These are phyloP conservation scores for Saccharomycopsis fermentans DNA, from an alignment of 805 yeast genomes.

Conservation along the genomic window DNA sequence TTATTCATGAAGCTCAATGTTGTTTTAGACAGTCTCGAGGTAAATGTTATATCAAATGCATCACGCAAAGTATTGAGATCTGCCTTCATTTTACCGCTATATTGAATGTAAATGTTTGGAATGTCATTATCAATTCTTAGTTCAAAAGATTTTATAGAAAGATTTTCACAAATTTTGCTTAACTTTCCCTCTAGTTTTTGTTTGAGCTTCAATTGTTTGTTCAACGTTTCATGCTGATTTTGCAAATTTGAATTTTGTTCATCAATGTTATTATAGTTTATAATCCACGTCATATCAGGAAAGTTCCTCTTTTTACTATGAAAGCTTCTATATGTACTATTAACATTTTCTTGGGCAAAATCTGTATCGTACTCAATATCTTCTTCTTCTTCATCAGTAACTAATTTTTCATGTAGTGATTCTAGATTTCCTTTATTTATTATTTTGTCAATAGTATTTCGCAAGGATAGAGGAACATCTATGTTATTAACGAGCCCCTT, in stretches of 20 bases:
- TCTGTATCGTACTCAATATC: slow-evolving; percentile 14
- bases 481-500: slow-evolving; percentile 23
- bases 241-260: slow-evolving; percentile 21
- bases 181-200: slow-evolving; percentile 17
- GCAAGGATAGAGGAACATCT: slow-evolving; percentile 31
- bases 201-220: slow-evolving; percentile 23
- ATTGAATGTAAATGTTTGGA: slow-evolving; percentile 17
- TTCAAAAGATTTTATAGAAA: slow-evolving; percentile 11
- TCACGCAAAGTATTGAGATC: slow-evolving; percentile 2
- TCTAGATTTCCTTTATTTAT: slow-evolving; percentile 31
- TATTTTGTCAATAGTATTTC: slow-evolving; percentile 32
- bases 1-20: slow-evolving; percentile 35
- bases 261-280: slow-evolving; percentile 26
- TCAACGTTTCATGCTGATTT: slow-evolving; percentile 28
- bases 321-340: background rate
- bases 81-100: slow-evolving; percentile 7
- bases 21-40: slow-evolving; percentile 20
- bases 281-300: slow-evolving; percentile 26
- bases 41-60: slow-evolving; percentile 19
- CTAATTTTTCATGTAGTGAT: background rate
- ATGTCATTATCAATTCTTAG: slow-evolving; percentile 16
- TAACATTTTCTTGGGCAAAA: slow-evolving; percentile 2
- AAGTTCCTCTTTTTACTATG: slow-evolving; percentile 7
- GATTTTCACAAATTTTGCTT: background rate
- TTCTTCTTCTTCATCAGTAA: slow-evolving; percentile 19